Base-by-base conservation (phyloP, 2,329 filamentous ascomycete species). In the Paecilomyces fulvus region DNA sequence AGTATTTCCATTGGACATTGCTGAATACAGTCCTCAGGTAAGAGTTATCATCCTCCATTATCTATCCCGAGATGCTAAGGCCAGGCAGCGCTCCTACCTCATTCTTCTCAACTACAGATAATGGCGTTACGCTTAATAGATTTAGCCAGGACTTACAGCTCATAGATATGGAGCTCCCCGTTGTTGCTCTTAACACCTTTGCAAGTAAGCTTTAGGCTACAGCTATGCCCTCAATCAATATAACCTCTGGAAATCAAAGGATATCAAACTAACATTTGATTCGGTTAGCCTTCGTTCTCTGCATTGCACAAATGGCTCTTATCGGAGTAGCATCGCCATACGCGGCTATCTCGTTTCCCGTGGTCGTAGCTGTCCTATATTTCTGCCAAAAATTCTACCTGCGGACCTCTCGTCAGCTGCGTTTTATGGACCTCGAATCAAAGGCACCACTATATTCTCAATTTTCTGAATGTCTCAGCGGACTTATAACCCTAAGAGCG, bases 381-480 rank as follows among this genome's bases (percentile, higher is more conserved):
- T 57, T 73, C 1, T 66, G 85, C 0, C 83, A 85, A 59, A 79
- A 74, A 54, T 76, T 83, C 52, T 86, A 86, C 60, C 73, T 86
- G 1, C 75, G 80, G 0, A 86, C 83, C 0, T 85, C 82, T 0
- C 72, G 83, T 0, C 83, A 86, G 64, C 65, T 87, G 7, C 76
- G 83, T 52, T 74, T 84, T 20, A 66, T 87, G 10, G 83, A 86
- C 50, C 75, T 87, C 0, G 84, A 87, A 64, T 77, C 80, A 1
- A 85, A 86, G 60, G 79, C 79, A 0, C 82, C 82, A 0, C 69
- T 85, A 0, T 84, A 81, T 70, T 80, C 75, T 14, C 73, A 84
- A 58, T 85, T 84, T 60, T 73, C 79, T 21, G 82, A 84, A 59
- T 80, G 78, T 1, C 74, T 84, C 48, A 77, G 76, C 31, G 83